A percentile compares a stretch with the other conserved stretches of the same genome.
Evolutionary conservation across 495 filamentous ascomycete genomes (phyloP).

Genomic region (Penicillium angulare): DNA sequence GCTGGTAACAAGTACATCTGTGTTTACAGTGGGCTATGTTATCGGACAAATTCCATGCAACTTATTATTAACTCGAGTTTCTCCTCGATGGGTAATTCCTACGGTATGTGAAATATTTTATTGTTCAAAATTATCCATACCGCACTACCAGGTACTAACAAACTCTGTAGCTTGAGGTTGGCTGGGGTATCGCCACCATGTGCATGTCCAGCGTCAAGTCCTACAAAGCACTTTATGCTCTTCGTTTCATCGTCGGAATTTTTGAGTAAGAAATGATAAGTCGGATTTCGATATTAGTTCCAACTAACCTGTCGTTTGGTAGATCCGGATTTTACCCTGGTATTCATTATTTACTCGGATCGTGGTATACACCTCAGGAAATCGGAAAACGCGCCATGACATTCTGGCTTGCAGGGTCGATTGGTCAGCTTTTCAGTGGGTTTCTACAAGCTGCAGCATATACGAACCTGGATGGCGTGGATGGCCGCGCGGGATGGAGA

Average conservation of each 20-base stretch:
- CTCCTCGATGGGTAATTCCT: constrained; percentile 37
- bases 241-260: constrained; percentile 53
- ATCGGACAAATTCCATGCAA: constrained; percentile 57
- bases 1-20: constrained; percentile 32
- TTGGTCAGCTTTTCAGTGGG: constrained; percentile 51
- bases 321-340: constrained; percentile 38
- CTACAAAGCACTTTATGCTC: constrained; percentile 7
- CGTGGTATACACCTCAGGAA: constrained; percentile 48
- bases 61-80: constrained; percentile 49
- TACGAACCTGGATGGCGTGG: constrained; percentile 37
- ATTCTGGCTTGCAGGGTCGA: constrained; percentile 48
- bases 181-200: constrained; percentile 8
- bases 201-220: constrained; percentile 3
- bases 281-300: background rate
- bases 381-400: constrained; percentile 53
- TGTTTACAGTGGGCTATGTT: constrained; percentile 58
- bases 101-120: background rate
- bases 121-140: background rate
- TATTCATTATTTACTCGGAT: constrained; percentile 32
- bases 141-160: background rate
- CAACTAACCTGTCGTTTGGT: background rate
- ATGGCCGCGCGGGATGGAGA: constrained; percentile 43
- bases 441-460: constrained; percentile 55
- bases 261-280: constrained; percentile 15
- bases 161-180: constrained; percentile 23